phyloP scores from a whole-genome alignment of 2,329 filamentous ascomycete species.

The Phialophora tarda region DNA sequence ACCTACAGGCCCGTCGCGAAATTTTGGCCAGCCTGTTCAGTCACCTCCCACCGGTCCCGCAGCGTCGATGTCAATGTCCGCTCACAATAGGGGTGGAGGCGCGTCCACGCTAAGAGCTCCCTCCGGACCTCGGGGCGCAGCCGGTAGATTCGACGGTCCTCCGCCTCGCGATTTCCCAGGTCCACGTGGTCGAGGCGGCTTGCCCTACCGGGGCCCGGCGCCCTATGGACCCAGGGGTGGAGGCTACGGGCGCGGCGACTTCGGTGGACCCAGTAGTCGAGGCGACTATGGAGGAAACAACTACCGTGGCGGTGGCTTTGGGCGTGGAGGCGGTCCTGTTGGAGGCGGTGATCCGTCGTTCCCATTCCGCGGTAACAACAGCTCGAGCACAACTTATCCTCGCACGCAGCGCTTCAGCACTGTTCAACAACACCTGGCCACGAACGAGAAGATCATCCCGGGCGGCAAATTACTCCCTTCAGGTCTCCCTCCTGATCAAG shows the following conservation, averaged over 20 bases:
- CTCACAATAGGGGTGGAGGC: conserved; percentile 49
- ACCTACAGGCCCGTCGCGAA: conserved; percentile 43
- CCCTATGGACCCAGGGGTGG: conserved; percentile 44
- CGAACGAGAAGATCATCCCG: conserved; percentile 46
- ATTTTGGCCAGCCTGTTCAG: conserved; percentile 38
- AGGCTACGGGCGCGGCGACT: conserved; percentile 31
- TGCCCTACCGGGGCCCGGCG: conserved; percentile 44
- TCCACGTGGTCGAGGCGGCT: conserved; percentile 41
- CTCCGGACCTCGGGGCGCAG: conserved; percentile 54
- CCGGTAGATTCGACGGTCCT: conserved; percentile 41
- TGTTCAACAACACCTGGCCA: conserved; percentile 44
- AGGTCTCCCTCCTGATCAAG: conserved; percentile 47
- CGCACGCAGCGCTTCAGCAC: conserved; percentile 49
- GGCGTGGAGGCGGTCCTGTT: conserved; percentile 15
- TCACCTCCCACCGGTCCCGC: conserved; percentile 49
- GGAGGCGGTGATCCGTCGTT: conserved; percentile 43
- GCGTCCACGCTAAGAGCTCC: conserved; percentile 53
- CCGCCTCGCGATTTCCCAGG: conserved; percentile 42
- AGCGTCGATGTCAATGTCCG: conserved; percentile 45
- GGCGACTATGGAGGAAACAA: conserved; percentile 15
- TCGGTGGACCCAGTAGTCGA: conserved; percentile 17
- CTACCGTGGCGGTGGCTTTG: background rate
- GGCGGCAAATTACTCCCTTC: conserved; percentile 51
- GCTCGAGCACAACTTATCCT: conserved; percentile 46
- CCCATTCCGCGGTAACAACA: conserved; percentile 46